A percentile compares a stretch with the other conserved stretches of the same genome.
phyloP scores from a whole-genome alignment of 2,329 filamentous ascomycete genomes.

The Triangularia setosa region DNA sequence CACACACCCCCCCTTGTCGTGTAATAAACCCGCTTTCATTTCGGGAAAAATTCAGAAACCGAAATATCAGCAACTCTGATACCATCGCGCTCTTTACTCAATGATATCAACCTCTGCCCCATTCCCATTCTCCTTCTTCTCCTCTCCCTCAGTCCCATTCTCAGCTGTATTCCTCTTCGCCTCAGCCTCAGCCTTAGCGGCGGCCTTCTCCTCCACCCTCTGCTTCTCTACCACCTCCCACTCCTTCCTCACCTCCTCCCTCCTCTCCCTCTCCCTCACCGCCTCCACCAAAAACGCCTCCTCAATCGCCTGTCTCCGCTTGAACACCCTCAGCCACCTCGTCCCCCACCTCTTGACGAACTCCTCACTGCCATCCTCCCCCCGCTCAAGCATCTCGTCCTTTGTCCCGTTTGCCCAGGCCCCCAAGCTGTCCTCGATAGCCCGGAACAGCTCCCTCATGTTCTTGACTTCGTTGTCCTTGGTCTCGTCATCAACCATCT shows the following conservation, averaged over 20 bases:
- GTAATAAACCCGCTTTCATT: background rate
- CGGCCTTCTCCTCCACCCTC: background rate
- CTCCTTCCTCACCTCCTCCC: constrained; percentile 5
- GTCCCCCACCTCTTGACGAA: constrained; percentile 76
- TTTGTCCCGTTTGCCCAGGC: constrained; percentile 70
- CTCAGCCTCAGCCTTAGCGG: background rate
- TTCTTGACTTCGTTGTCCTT: constrained; percentile 64
- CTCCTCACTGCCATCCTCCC: constrained; percentile 56
- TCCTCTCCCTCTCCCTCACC: constrained; percentile 28
- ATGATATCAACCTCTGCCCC: background rate
- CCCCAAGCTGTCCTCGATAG: constrained; percentile 73
- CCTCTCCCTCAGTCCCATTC: constrained; percentile 1
- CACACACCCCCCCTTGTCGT: background rate
- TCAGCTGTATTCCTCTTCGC: background rate
- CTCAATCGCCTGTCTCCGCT: constrained; percentile 78
- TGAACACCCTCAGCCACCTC: constrained; percentile 82
- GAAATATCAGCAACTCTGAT: too few relatives aligned
- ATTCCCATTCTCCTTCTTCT: background rate
- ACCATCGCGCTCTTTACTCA: background rate
- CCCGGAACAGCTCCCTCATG: constrained; percentile 75
- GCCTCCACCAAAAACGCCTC: constrained; percentile 58
- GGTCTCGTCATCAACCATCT: constrained; percentile 46
- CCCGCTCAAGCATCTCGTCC: constrained; percentile 68
- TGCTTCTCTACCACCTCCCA: background rate
- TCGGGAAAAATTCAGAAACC: background rate